These are phyloP conservation scores for Bathelium albidoporum DNA, from an alignment of 495 filamentous ascomycete genomes.

Conservation along the genomic window DNA sequence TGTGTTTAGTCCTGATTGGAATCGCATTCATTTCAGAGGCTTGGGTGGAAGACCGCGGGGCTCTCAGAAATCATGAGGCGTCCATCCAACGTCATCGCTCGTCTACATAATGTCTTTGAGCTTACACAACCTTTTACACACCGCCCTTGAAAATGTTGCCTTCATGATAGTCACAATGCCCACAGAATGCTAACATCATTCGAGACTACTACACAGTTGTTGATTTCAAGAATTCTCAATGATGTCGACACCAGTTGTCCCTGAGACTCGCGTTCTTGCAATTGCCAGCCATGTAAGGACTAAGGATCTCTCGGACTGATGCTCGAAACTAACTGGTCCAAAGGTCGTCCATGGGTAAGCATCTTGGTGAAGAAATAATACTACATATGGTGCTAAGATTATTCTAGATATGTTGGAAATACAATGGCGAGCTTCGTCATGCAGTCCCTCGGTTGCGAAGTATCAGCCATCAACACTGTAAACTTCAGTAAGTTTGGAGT, in stretches of 20 bases:
- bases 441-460: slow-evolving; percentile 87
- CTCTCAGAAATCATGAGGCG: background rate
- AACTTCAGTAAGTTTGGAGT: slow-evolving; percentile 62
- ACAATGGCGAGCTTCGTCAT: slow-evolving; percentile 88
- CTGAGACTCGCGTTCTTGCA: slow-evolving; percentile 80
- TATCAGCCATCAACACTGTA: slow-evolving; percentile 86
- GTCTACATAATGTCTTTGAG: background rate
- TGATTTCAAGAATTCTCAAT: background rate
- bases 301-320: background rate
- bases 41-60: too few relatives aligned
- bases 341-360: slow-evolving; percentile 36
- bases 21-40: too few relatives aligned
- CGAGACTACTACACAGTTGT: background rate
- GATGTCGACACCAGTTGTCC: slow-evolving; percentile 36
- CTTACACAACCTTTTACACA: background rate
- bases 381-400: slow-evolving; percentile 15
- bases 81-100: background rate
- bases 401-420: slow-evolving; percentile 82
- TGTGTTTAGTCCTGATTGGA: too few relatives aligned
- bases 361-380: slow-evolving; percentile 7
- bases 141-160: background rate
- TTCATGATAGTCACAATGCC: background rate
- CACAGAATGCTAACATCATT: background rate
- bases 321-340: slow-evolving; percentile 9
- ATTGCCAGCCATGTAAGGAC: slow-evolving; percentile 91